Conservation (phyloP, 495 filamentous ascomycete genomes). For the Podospora comata region DNA sequence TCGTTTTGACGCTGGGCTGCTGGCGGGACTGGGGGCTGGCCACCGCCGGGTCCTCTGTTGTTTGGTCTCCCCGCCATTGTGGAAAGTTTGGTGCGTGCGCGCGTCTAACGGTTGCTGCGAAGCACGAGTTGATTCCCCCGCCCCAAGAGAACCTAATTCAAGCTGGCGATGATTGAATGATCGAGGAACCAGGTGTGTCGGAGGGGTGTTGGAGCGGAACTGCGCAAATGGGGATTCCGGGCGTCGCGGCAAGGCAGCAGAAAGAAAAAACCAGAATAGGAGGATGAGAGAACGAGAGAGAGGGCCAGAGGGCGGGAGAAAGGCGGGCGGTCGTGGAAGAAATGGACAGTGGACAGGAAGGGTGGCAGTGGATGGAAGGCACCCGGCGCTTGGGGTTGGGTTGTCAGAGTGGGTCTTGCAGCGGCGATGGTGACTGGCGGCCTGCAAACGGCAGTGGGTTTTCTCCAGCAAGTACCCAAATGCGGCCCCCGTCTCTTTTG, state of each 20-base stretch:
- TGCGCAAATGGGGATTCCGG: conserved; percentile 18
- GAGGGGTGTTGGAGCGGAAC: conserved; percentile 25
- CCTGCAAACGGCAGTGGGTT: conserved; percentile 24
- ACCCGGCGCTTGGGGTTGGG: conserved; percentile 35
- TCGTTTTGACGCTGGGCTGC: conserved; percentile 63
- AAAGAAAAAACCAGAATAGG: conserved; percentile 14
- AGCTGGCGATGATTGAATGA: neutral
- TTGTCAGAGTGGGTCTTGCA: conserved; percentile 25
- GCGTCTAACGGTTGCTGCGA: neutral
- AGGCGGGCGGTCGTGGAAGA: conserved; percentile 28
- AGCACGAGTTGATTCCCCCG: neutral
- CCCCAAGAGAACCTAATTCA: conserved; percentile 3
- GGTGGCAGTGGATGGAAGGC: conserved; percentile 4
- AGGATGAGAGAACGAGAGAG: conserved; percentile 19
- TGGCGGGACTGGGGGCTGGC: conserved; percentile 37
- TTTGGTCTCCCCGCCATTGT: conserved; percentile 37
- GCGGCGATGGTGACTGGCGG: conserved; percentile 22
- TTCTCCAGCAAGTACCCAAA: neutral
- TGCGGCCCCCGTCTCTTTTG: conserved; percentile 9
- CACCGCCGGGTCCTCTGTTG: conserved; percentile 29
- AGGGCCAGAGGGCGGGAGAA: conserved; percentile 21
- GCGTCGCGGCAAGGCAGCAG: conserved; percentile 19
- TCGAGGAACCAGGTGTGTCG: conserved; percentile 20
- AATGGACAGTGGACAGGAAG: conserved; percentile 24
- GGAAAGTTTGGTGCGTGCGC: conserved; percentile 12